Evolutionary conservation across 1,284 basidiomycete species (phyloP).

Genomic region (Microbotryum scabiosae): DNA sequence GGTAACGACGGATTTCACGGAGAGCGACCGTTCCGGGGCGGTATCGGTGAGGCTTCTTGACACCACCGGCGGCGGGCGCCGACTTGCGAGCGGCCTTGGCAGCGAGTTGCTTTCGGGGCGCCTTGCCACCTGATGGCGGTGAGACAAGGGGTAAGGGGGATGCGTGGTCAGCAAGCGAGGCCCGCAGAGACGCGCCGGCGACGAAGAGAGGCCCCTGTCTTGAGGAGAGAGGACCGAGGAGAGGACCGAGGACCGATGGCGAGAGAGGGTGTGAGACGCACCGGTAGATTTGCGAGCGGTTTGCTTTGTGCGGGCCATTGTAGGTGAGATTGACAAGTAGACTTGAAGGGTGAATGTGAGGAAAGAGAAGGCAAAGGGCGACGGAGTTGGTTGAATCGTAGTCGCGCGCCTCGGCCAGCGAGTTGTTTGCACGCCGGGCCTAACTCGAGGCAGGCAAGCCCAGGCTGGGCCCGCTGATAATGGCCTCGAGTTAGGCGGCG

Average conservation of each 20-base stretch:
- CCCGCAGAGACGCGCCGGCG: no score
- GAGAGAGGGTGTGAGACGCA: constrained; percentile 27
- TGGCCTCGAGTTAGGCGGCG: no score
- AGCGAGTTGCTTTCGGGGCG: constrained; percentile 49
- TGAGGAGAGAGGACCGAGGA: constrained; percentile 12
- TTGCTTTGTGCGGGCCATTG: constrained; percentile 48
- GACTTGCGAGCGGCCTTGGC: constrained; percentile 48
- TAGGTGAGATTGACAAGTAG: not conserved
- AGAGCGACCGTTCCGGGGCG: constrained; percentile 51
- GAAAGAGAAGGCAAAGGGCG: not conserved
- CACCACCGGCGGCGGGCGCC: constrained; percentile 48
- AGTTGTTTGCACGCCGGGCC: no score
- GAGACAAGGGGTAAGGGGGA: no score
- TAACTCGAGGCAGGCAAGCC: no score
- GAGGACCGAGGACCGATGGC: constrained; percentile 34
- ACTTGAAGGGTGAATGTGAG: not conserved
- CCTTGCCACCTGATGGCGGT: constrained; percentile 46
- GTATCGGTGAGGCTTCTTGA: constrained; percentile 56
- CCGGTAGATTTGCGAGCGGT: constrained; percentile 51
- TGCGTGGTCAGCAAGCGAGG: constrained; percentile 33
- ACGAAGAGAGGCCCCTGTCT: constrained; percentile 44
- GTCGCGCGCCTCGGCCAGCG: no score
- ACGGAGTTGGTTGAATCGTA: not conserved
- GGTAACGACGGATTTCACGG: constrained; percentile 51
- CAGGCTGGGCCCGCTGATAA: no score